A percentile compares a stretch with the other conserved stretches of the same genome.
Conservation (phyloP, 345 rosid species). For the Heritiera littoralis region DNA sequence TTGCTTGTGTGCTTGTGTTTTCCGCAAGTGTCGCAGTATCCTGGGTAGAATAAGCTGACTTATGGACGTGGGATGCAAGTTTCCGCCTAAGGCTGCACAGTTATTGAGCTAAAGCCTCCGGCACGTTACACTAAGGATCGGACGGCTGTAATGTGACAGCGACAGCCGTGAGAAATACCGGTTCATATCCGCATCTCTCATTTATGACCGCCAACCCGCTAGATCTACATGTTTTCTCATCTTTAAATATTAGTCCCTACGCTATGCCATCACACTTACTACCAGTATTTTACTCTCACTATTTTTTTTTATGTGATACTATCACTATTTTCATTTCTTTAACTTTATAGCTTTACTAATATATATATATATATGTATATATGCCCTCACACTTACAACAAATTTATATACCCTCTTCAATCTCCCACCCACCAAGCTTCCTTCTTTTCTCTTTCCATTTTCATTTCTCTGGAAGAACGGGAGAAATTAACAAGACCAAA, state of each 20-base stretch:
- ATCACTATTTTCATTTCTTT: not conserved
- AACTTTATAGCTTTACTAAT: not conserved
- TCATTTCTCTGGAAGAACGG: not conserved
- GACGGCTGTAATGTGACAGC: not conserved
- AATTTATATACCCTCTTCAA: slow-evolving; percentile 5
- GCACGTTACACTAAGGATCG: not conserved
- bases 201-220: slow-evolving; percentile 8
- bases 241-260: not conserved
- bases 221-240: not conserved
- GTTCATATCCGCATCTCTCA: not conserved
- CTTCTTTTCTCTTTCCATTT: not conserved
- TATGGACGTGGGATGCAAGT: too few relatives aligned
- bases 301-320: not conserved
- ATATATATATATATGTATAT: not conserved
- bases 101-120: too few relatives aligned
- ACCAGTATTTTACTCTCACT: not conserved
- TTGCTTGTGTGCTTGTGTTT: too few relatives aligned
- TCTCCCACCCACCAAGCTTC: slow-evolving; percentile 4
- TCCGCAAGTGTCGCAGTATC: too few relatives aligned
- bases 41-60: too few relatives aligned
- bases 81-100: too few relatives aligned
- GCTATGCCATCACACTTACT: not conserved
- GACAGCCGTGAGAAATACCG: slow-evolving; percentile 9
- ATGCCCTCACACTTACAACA: not conserved
- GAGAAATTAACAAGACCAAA: not conserved